A percentile compares a stretch with the other conserved stretches of the same genome.
Conservation (phyloP, 805 yeast genomes). For the Torulaspora delbrueckii region DNA sequence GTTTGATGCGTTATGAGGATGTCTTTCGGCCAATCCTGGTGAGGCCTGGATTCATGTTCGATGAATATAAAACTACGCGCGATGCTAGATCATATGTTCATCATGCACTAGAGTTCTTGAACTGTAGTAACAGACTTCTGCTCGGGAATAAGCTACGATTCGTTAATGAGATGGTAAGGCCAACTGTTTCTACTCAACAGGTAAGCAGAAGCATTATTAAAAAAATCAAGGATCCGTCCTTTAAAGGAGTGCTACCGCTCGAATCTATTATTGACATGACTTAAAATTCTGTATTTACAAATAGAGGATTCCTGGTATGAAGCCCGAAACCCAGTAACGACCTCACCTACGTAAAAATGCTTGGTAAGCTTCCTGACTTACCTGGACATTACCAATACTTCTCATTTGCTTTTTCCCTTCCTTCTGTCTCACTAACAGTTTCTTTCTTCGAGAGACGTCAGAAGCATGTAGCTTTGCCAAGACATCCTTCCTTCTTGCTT, state of each 20-base stretch:
- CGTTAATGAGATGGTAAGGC: slow-evolving; percentile 50
- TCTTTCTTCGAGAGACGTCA: slow-evolving; percentile 85
- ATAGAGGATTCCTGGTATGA: not conserved
- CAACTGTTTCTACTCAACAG: slow-evolving; percentile 59
- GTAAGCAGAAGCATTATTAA: slow-evolving; percentile 60
- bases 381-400: slow-evolving; percentile 67
- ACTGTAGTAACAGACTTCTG: slow-evolving; percentile 42
- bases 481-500: slow-evolving; percentile 93
- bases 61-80: slow-evolving; percentile 40
- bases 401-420: slow-evolving; percentile 83
- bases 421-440: slow-evolving; percentile 80
- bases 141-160: slow-evolving; percentile 37
- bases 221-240: slow-evolving; percentile 45
- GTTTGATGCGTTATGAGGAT: slow-evolving; percentile 40
- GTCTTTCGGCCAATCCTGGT: slow-evolving; percentile 55
- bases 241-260: slow-evolving; percentile 55
- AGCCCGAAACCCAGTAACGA: not conserved
- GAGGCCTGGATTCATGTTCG: slow-evolving; percentile 84
- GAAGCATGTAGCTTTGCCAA: slow-evolving; percentile 89
- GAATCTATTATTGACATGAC: slow-evolving; percentile 37
- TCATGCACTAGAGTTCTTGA: slow-evolving; percentile 40
- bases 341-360: slow-evolving; percentile 53
- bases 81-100: slow-evolving; percentile 35
- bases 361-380: slow-evolving; percentile 83
- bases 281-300: slow-evolving; percentile 4